Evolutionary conservation across 768 basidiomycete species (phyloP).

Genomic region (Pulveroboletus sp.): DNA sequence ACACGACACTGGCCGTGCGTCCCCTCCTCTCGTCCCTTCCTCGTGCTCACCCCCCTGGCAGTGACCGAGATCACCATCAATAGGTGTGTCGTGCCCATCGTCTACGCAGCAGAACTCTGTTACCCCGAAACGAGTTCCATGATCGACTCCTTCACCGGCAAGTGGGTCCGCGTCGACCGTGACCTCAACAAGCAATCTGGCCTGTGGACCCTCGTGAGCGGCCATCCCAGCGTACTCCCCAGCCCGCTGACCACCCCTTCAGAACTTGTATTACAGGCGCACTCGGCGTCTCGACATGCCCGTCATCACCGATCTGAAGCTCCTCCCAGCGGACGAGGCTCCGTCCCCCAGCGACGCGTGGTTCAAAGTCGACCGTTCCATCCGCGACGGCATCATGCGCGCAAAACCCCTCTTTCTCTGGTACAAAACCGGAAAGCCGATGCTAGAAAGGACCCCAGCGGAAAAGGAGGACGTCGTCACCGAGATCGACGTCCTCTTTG

Average conservation of each 20-base stretch:
- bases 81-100: conserved; percentile 63
- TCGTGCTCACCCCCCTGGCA: conserved; percentile 21
- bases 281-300: conserved; percentile 79
- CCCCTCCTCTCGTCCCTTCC: background rate
- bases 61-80: conserved; percentile 80
- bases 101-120: conserved; percentile 56
- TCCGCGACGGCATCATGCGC: conserved; percentile 59
- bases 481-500: conserved; percentile 88
- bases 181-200: conserved; percentile 71
- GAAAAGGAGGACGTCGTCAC: conserved; percentile 70
- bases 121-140: conserved; percentile 64
- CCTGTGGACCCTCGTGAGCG: conserved; percentile 56
- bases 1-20: conserved; percentile 29
- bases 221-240: background rate
- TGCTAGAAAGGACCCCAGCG: conserved; percentile 53
- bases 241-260: conserved; percentile 1
- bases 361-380: conserved; percentile 58
- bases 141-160: conserved; percentile 71
- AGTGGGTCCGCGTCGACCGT: conserved; percentile 85
- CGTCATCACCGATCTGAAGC: conserved; percentile 66
- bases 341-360: conserved; percentile 53
- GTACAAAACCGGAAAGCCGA: conserved; percentile 70
- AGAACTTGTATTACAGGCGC: conserved; percentile 80
- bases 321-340: conserved; percentile 55
- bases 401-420: conserved; percentile 65